Conservation (phyloP, 495 filamentous ascomycete species). For the Xylaria castorea region DNA sequence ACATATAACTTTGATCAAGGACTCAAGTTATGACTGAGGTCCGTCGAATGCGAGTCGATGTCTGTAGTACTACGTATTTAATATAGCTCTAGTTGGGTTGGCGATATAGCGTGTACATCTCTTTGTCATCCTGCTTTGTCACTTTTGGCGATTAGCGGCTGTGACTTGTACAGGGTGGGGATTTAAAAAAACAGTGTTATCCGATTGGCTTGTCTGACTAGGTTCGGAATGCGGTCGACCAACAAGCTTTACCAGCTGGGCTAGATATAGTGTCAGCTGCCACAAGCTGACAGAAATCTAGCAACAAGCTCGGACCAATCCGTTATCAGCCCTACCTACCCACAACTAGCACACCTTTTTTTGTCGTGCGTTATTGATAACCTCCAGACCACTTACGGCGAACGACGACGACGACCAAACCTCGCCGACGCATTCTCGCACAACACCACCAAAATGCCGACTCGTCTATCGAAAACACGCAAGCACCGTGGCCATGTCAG, state of each 20-base stretch:
- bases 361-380: constrained; percentile 29
- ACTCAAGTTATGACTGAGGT: neutral
- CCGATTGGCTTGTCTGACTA: constrained; percentile 14
- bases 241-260: neutral
- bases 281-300: neutral
- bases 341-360: constrained; percentile 28
- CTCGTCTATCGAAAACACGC: constrained; percentile 79
- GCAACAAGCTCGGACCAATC: constrained; percentile 11
- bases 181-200: constrained; percentile 3
- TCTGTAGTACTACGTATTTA: neutral
- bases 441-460: constrained; percentile 70
- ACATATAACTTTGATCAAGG: neutral
- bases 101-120: too few species aligned
- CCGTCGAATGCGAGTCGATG: neutral
- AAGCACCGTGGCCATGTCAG: constrained; percentile 95
- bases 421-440: constrained; percentile 26
- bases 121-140: too few species aligned
- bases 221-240: neutral
- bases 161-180: neutral
- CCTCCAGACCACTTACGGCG: constrained; percentile 21
- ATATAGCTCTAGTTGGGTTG: too few species aligned
- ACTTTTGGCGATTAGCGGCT: too few species aligned
- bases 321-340: constrained; percentile 29
- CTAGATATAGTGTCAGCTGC: neutral
- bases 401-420: constrained; percentile 30